Base-by-base conservation (phyloP, 1,284 basidiomycete species). In the Vanrija humicola region DNA sequence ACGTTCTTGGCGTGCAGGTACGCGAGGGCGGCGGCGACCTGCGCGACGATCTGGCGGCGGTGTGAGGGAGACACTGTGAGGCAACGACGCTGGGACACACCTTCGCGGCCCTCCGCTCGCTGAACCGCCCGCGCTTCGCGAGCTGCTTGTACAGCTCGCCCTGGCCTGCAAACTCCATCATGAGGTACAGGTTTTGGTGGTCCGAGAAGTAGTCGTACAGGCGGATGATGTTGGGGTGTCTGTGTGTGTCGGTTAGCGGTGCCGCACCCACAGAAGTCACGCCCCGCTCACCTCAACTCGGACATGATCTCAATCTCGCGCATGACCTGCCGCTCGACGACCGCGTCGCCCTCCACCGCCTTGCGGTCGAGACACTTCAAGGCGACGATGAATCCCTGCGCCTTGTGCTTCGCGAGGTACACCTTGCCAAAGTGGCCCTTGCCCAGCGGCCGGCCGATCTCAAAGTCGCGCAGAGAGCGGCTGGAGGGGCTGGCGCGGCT, bases 121-220 rank as follows among this genome's bases (percentile, higher is more conserved):
- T 64, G 82, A 83, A 54, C 86, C 86, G 62, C 81, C 81, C 78
- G 87, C 90, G 74, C 82, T 86, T 71, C 6, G 63, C 62, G 50
- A 99, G 83, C 67, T 96, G 89, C 74, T 90, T 94, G 81, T 95
- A 98, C 40, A 98, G 81, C 76, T 98, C 95, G 28, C 94, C 95
- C 67, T 91, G 88, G 38, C 88, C 93, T 1, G 91, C 89, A 34
- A 44, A 95, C 73, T 98, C 94, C 64, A 98, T 82, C 90, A 97
- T 96, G 60, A 98, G 83, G 77, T 96, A 96, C 63, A 98, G 92
- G 6, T 93, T 86, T 67, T 90, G 91, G 67, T 88, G 84, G 73
- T 98, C 95, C 77, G 96, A 91, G 78, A 98, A 98, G 81, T 92
- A 98, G 45, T 93, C 94, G 67, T 94, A 94, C n/a, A 98, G 81